Evolutionary conservation across 2,329 filamentous ascomycete species (phyloP).

Genomic region (Cryphonectria radicalis): DNA sequence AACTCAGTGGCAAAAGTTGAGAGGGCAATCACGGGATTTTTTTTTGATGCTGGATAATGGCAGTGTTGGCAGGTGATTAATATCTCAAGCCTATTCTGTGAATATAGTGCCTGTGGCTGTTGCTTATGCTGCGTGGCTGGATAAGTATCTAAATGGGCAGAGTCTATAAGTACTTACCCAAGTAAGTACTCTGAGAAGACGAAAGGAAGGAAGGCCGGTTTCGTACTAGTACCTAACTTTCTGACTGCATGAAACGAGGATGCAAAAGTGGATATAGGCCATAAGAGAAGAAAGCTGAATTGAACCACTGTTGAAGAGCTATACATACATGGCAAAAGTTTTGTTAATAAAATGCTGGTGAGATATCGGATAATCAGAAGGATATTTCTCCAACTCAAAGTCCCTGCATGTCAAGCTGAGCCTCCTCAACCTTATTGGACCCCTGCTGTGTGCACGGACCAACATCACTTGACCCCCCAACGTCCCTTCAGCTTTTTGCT

Average conservation of each 20-base stretch:
- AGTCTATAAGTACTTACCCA: background rate
- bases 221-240: background rate
- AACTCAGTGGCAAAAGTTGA: background rate
- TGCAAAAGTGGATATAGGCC: background rate
- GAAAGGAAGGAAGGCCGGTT: background rate
- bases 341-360: background rate
- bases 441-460: constrained; percentile 11
- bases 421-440: constrained; percentile 9
- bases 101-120: background rate
- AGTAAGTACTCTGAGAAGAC: background rate
- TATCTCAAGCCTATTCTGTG: background rate
- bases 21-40: background rate
- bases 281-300: background rate
- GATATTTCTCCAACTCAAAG: background rate
- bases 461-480: constrained; percentile 7
- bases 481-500: constrained; percentile 13
- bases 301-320: background rate
- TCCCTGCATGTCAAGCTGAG: constrained; percentile 3
- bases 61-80: background rate
- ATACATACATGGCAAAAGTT: background rate
- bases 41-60: background rate
- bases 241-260: background rate
- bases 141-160: background rate
- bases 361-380: background rate
- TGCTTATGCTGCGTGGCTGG: background rate